Conservation (phyloP, 2,329 filamentous ascomycete genomes). For the Colletotrichum graminicola region DNA sequence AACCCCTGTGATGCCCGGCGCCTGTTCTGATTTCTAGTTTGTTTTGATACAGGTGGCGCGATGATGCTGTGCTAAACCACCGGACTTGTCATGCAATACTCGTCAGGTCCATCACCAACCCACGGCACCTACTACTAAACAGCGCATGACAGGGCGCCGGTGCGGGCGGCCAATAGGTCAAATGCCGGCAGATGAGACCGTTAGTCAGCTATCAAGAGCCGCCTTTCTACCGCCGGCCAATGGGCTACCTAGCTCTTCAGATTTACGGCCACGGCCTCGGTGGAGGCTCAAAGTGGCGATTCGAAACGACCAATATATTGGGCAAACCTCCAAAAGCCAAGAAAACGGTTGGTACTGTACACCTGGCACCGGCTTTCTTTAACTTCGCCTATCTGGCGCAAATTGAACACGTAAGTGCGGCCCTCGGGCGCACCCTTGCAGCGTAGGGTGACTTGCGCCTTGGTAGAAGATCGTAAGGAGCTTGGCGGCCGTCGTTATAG, state of each 20-base stretch:
- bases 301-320: neutral
- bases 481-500: constrained; percentile 25
- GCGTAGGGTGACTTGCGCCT: constrained; percentile 10
- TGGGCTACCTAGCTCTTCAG: constrained; percentile 30
- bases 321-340: constrained; percentile 5
- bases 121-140: neutral
- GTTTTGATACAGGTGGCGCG: neutral
- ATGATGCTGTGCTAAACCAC: neutral
- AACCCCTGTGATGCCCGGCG: neutral
- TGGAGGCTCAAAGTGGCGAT: neutral
- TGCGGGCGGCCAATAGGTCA: constrained; percentile 3
- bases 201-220: constrained; percentile 6
- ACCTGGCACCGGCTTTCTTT: neutral
- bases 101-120: constrained; percentile 4
- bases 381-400: constrained; percentile 24
- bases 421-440: constrained; percentile 15
- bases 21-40: neutral
- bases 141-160: constrained; percentile 16
- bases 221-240: constrained; percentile 3
- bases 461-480: constrained; percentile 36
- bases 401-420: neutral
- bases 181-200: constrained; percentile 19
- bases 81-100: constrained; percentile 8
- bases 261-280: constrained; percentile 8
- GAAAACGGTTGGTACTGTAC: neutral